A percentile compares a stretch with the other conserved stretches of the same genome.
phyloP scores from a whole-genome alignment of 2,329 filamentous ascomycete species.

The Achaetomium macrosporum region DNA sequence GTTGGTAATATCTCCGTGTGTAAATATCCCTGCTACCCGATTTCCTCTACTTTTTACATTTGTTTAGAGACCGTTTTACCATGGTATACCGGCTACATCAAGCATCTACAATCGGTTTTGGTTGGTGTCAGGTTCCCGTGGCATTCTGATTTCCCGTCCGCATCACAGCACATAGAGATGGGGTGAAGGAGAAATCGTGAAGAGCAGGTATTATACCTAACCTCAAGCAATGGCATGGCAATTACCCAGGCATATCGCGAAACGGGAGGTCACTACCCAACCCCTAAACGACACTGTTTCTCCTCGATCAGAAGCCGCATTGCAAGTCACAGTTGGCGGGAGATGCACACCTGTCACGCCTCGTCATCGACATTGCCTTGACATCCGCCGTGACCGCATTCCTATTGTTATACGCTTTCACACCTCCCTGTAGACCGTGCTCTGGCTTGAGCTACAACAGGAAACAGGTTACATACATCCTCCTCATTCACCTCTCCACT shows the following conservation, averaged over 20 bases:
- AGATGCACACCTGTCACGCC: conserved; percentile 83
- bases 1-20: conserved; percentile 1
- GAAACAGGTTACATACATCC: no score
- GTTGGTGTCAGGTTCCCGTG: background rate
- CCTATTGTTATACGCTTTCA: conserved; percentile 60
- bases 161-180: conserved; percentile 12
- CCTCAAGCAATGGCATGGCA: background rate
- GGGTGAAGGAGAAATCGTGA: background rate
- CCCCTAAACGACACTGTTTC: conserved; percentile 44
- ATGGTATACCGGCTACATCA: conserved; percentile 5
- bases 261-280: background rate
- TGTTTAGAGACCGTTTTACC: conserved; percentile 9
- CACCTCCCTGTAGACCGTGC: no score
- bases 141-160: background rate
- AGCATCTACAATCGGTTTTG: background rate
- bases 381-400: conserved; percentile 81
- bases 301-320: conserved; percentile 72
- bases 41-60: conserved; percentile 1
- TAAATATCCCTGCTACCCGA: conserved; percentile 15
- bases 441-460: no score
- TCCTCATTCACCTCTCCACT: no score
- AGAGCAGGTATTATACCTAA: background rate
- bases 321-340: conserved; percentile 80
- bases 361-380: conserved; percentile 76
- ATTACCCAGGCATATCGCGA: background rate